phyloP scores from a whole-genome alignment of 176 grass and related monocot species.

The sorghum (Sorghum bicolor) region Sorghum_bicolor_NCBIv3 NC_012870.2:12451501-12452000 shows the following conservation, averaged over 20 bases:
- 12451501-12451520: conserved; percentile 94
- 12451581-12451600: background rate
- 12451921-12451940: background rate
- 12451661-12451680: no score
- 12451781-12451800: background rate
- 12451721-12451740: no score
- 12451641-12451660: no score
- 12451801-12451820: background rate
- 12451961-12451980: background rate
- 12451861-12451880: background rate
- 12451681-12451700: no score
- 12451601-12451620: background rate
- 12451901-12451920: background rate
- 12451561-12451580: background rate
- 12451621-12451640: no score
- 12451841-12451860: background rate
- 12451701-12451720: no score
- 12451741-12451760: no score
- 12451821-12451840: no score
- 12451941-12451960: background rate
- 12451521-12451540: conserved; percentile 99
- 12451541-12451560: conserved; percentile 44
- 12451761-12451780: no score
- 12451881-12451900: background rate
- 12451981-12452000: background rate